Base-by-base conservation (phyloP, 129 eudicot genomes). In the Cynara cardunculus region DNA sequence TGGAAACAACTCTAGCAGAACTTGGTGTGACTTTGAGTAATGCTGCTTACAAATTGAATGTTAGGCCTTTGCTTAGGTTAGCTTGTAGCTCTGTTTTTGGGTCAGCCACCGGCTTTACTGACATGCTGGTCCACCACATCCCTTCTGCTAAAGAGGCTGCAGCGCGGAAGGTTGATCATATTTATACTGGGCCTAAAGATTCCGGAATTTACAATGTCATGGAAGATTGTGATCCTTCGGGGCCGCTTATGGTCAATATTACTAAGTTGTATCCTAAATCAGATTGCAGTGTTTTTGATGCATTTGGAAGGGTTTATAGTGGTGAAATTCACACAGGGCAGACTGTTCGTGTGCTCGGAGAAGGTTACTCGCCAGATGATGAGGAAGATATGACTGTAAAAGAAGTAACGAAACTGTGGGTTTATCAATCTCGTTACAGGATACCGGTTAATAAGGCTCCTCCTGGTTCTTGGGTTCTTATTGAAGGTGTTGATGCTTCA, bases 401-500 rank as follows among this genome's bases (percentile, higher is more conserved):
- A 81, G 99, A 96, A 86, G 97, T 96, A 8, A 92, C 98, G 0
- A 96, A 96, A 78, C 68, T 96, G 31, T 93, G 99, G 99, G 97
- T 96, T 35, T 96, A 96, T 86, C 99, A 96, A 80, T 86, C 99
- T 69, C 94, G 99, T 62, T 96, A 96, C 69, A 89, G 99, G 88
- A 93, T 96, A 81, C 96, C 99, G 30, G 69, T 96, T 25, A 91
- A 85, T 79, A 91, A 88, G 80, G 99, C 99, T 5, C 99, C 97
- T 35, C 99, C 99, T 81, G 99, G 99, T 73, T 88, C 98, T 46
- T 96, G 99, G 99, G 98, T 96, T 84, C 89, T 96, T 64, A 96
- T 96, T 75, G 99, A 96, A 86, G 99, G 99, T 37, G 99, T 96
- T 27, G 99, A 96, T 88, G 98, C 99, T 75, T 96, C 99, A n/a